A percentile compares a stretch with the other conserved stretches of the same genome.
Conservation (phyloP, 2,329 filamentous ascomycete genomes). For the Acrodontium crateriforme region DNA sequence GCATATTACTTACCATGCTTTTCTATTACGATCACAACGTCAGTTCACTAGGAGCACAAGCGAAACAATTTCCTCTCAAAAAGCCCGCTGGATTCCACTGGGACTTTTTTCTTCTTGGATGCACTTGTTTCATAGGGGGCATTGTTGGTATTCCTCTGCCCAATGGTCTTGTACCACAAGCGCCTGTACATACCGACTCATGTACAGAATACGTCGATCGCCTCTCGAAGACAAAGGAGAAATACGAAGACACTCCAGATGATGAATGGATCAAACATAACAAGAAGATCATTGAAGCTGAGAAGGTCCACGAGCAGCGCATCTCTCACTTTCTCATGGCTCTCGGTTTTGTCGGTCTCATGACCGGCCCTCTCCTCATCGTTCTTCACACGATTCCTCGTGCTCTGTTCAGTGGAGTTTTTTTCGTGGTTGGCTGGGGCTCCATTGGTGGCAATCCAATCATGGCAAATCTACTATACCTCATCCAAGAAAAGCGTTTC, state of each 20-base stretch:
- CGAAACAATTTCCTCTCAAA: constrained; percentile 40
- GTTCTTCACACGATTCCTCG: constrained; percentile 42
- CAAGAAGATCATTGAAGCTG: constrained; percentile 30
- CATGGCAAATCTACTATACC: constrained; percentile 36
- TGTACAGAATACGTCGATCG: constrained; percentile 29
- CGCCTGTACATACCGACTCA: constrained; percentile 45
- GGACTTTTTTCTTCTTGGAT: constrained; percentile 45
- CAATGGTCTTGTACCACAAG: constrained; percentile 46
- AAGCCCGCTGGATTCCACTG: constrained; percentile 49
- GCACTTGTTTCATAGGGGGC: constrained; percentile 41
- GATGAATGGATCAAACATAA: constrained; percentile 27
- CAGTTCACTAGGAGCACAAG: constrained; percentile 43
- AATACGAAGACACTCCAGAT: constrained; percentile 27
- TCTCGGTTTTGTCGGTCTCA: constrained; percentile 40
- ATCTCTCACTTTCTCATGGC: constrained; percentile 43
- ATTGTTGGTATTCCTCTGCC: constrained; percentile 44
- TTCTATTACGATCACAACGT: constrained; percentile 46
- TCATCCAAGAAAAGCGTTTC: constrained; percentile 34
- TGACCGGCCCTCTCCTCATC: constrained; percentile 41
- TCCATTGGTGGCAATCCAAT: constrained; percentile 41
- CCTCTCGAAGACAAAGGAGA: constrained; percentile 30
- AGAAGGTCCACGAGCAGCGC: constrained; percentile 42
- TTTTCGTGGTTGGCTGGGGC: constrained; percentile 44
- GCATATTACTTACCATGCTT: constrained; percentile 38
- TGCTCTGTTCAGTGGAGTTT: constrained; percentile 41